phyloP scores from a whole-genome alignment of 305 asterid genomes.

The Fraxinus paxiana region DNA sequence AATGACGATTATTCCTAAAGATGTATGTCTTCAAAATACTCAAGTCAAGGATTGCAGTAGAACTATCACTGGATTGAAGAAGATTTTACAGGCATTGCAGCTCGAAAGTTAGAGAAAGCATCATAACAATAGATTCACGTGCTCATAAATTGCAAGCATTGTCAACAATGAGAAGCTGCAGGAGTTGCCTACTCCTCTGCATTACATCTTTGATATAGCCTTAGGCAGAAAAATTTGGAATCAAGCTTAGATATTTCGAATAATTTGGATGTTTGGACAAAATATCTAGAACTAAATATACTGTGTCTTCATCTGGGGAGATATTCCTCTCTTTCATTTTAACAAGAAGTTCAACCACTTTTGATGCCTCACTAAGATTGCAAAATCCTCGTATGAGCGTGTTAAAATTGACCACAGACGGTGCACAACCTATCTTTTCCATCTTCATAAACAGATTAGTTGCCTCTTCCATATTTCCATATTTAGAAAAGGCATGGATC shows the following conservation, averaged over 20 bases:
- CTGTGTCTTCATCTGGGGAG: slow-evolving; percentile 45
- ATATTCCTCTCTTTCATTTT: slow-evolving; percentile 52
- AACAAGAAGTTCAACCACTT: slow-evolving; percentile 53
- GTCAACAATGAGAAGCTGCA: neutral
- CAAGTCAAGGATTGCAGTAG: neutral
- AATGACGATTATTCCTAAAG: neutral
- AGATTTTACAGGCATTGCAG: neutral
- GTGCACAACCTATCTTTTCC: neutral
- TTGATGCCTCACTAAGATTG: slow-evolving; percentile 34
- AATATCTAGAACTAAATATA: slow-evolving; percentile 51
- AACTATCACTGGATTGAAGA: neutral
- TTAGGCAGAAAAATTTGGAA: slow-evolving; percentile 49
- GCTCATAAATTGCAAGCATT: neutral
- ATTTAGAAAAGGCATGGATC: slow-evolving; percentile 58
- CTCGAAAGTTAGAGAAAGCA: neutral
- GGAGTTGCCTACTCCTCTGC: neutral
- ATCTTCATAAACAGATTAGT: slow-evolving; percentile 13
- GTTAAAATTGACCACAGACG: slow-evolving; percentile 41
- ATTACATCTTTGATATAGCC: neutral
- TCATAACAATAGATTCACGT: neutral
- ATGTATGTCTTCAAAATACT: neutral
- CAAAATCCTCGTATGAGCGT: slow-evolving; percentile 60
- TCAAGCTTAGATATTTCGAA: slow-evolving; percentile 40
- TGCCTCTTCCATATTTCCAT: slow-evolving; percentile 49
- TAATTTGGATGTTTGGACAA: slow-evolving; percentile 52